A percentile compares a stretch with the other conserved stretches of the same genome.
These are phyloP conservation scores for Zasmidium angulare DNA, from an alignment of 2,329 filamentous ascomycete genomes.

Conservation along the genomic window DNA sequence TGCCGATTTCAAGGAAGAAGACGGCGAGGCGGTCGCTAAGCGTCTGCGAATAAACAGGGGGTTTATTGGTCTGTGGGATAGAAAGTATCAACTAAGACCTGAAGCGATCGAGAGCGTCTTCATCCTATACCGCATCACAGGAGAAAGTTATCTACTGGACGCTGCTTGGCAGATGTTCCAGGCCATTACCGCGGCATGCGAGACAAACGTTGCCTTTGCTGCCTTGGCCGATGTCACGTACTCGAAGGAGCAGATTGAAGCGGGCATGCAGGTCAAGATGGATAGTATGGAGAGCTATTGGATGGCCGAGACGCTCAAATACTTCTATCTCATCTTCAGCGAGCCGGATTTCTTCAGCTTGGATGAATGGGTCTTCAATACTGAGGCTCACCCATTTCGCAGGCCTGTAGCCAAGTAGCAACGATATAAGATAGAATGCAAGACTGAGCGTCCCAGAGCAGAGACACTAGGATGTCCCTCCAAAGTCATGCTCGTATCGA, in stretches of 20 bases:
- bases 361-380: slow-evolving; percentile 53
- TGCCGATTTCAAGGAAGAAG: slow-evolving; percentile 25
- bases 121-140: slow-evolving; percentile 60
- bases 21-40: slow-evolving; percentile 37
- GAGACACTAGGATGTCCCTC: neutral
- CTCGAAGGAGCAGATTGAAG: slow-evolving; percentile 36
- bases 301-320: slow-evolving; percentile 52
- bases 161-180: slow-evolving; percentile 53
- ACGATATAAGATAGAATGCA: neutral
- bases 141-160: slow-evolving; percentile 49
- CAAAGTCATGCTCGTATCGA: neutral
- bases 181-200: slow-evolving; percentile 43
- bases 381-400: slow-evolving; percentile 51
- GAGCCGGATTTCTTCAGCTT: slow-evolving; percentile 44
- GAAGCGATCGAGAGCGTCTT: slow-evolving; percentile 64
- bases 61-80: slow-evolving; percentile 45
- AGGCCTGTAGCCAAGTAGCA: slow-evolving; percentile 18
- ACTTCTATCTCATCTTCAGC: slow-evolving; percentile 50
- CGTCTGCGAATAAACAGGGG: slow-evolving; percentile 43
- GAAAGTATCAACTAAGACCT: slow-evolving; percentile 50
- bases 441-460: neutral
- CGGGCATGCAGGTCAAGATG: slow-evolving; percentile 28
- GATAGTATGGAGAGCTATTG: slow-evolving; percentile 53
- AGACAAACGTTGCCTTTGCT: slow-evolving; percentile 48
- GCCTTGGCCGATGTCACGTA: slow-evolving; percentile 45